Evolutionary conservation across 768 basidiomycete genomes (phyloP).

Genomic region (Boletus reticuloceps): DNA sequence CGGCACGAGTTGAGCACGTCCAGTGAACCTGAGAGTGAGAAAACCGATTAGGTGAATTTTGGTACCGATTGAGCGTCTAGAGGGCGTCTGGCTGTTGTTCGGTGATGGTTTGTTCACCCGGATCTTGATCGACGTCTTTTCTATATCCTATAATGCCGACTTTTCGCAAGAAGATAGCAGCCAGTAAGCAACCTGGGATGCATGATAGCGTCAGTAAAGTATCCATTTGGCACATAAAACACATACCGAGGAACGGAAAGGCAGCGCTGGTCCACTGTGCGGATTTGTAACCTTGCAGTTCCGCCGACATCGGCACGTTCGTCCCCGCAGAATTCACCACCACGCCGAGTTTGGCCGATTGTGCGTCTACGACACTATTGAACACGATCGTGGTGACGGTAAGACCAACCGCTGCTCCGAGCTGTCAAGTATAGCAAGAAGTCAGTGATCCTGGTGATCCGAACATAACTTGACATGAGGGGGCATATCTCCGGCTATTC

Average conservation of each 20-base stretch:
- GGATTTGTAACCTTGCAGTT: conserved; percentile 54
- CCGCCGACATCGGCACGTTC: conserved; percentile 34
- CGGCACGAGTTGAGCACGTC: background rate
- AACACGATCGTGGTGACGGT: conserved; percentile 73
- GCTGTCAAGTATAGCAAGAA: conserved; percentile 30
- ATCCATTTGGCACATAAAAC: background rate
- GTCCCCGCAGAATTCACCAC: conserved; percentile 22
- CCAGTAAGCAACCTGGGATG: conserved; percentile 30
- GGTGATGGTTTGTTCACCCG: conserved; percentile 24
- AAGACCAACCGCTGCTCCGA: conserved; percentile 69
- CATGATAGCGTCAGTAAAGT: background rate
- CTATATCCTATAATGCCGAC: conserved; percentile 41
- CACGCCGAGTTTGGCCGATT: conserved; percentile 34
- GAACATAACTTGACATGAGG: background rate
- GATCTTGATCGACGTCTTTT: conserved; percentile 2
- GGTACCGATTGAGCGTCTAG: conserved; percentile 2
- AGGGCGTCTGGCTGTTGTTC: background rate
- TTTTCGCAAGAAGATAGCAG: conserved; percentile 36
- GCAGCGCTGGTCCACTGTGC: conserved; percentile 66
- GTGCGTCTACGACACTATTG: conserved; percentile 44
- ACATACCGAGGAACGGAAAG: conserved; percentile 57
- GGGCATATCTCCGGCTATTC: conserved; percentile 2
- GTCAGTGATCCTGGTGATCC: background rate
- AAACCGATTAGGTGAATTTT: background rate
- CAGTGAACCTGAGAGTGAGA: background rate